Evolutionary conservation across 495 filamentous ascomycete species (phyloP).

Genomic region (Podospora comata): DNA sequence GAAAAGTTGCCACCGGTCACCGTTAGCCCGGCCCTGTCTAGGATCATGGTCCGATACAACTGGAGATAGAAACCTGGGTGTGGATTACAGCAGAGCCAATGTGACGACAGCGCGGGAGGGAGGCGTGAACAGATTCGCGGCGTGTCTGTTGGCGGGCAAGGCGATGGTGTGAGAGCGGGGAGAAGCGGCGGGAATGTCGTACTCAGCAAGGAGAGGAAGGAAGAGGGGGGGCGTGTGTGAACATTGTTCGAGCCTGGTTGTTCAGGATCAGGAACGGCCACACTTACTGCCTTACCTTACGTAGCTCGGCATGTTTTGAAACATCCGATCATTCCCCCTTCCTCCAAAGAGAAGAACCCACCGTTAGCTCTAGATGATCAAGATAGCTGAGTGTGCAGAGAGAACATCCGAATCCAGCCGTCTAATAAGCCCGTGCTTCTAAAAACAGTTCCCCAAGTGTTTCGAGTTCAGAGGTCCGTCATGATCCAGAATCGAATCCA

Average conservation of each 20-base stretch:
- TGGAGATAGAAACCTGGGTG: background rate
- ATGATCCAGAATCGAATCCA: background rate
- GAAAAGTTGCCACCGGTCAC: constrained; percentile 8
- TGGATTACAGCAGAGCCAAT: background rate
- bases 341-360: constrained; percentile 12
- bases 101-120: constrained; percentile 8
- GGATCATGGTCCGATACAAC: background rate
- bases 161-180: background rate
- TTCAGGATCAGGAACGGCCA: constrained; percentile 9
- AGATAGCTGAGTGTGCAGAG: background rate
- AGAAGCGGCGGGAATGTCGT: background rate
- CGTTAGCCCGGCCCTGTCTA: constrained; percentile 12
- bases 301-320: constrained; percentile 22
- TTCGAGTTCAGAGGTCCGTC: background rate
- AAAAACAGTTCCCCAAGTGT: constrained; percentile 9
- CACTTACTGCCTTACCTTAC: background rate
- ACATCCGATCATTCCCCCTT: constrained; percentile 15
- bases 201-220: background rate
- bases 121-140: constrained; percentile 3
- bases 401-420: background rate
- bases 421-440: constrained; percentile 7
- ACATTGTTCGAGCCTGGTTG: background rate
- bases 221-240: constrained; percentile 4
- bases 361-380: constrained; percentile 10
- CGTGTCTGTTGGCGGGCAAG: background rate